Conservation (phyloP, 1,284 basidiomycete genomes). For the Moesziomyces globuligerus region DNA sequence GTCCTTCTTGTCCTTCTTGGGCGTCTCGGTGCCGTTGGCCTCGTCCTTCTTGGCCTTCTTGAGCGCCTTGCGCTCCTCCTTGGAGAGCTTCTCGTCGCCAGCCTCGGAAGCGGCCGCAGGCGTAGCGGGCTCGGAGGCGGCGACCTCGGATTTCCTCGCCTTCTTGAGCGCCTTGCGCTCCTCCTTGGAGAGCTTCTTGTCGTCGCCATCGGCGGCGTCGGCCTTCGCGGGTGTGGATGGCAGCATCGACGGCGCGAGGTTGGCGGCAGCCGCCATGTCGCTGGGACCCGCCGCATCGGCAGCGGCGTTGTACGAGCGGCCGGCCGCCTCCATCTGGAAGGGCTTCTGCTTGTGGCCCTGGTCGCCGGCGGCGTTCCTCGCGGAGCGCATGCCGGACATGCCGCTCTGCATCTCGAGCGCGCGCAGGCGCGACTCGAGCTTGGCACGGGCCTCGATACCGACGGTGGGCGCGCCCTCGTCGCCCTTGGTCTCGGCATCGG, state of each 20-base stretch:
- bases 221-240: slow-evolving; percentile 69
- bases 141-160: slow-evolving; percentile 41
- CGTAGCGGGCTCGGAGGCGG: slow-evolving; percentile 36
- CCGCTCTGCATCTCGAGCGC: slow-evolving; percentile 75
- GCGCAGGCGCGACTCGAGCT: slow-evolving; percentile 92
- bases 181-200: slow-evolving; percentile 57
- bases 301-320: slow-evolving; percentile 61
- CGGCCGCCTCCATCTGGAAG: slow-evolving; percentile 59
- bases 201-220: slow-evolving; percentile 59
- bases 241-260: slow-evolving; percentile 67
- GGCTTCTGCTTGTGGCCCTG: slow-evolving; percentile 63
- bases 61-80: slow-evolving; percentile 54
- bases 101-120: slow-evolving; percentile 70
- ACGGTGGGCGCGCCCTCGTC: slow-evolving; percentile 80
- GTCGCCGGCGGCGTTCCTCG: slow-evolving; percentile 45
- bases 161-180: slow-evolving; percentile 57
- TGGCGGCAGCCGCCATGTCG: slow-evolving; percentile 39
- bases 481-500: slow-evolving; percentile 90
- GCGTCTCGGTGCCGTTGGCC: slow-evolving; percentile 30
- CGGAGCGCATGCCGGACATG: slow-evolving; percentile 48
- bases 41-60: slow-evolving; percentile 57
- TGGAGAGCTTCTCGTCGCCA: slow-evolving; percentile 69
- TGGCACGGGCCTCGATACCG: slow-evolving; percentile 90
- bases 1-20: slow-evolving; percentile 62
- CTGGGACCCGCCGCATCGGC: slow-evolving; percentile 57